Evolutionary conservation across 1,139 yeast species (phyloP).

Genomic region (Meyerozyma athensensis): DNA sequence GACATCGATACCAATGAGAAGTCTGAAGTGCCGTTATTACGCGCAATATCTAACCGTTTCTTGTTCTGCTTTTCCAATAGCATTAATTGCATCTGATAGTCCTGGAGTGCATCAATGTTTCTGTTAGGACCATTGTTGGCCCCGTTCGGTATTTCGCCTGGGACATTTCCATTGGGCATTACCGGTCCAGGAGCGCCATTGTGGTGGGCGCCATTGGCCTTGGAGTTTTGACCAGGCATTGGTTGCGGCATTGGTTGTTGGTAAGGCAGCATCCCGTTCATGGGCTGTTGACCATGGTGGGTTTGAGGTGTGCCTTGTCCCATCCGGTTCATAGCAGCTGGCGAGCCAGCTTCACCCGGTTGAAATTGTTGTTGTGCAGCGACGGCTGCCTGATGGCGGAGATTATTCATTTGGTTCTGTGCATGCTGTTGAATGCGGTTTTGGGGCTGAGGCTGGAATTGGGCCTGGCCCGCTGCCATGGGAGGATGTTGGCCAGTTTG

Average conservation of each 20-base stretch:
- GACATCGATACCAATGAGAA: slow-evolving; percentile 1
- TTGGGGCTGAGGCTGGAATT: slow-evolving; percentile 20
- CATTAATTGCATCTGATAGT: slow-evolving; percentile 74
- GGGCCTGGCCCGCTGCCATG: slow-evolving; percentile 8
- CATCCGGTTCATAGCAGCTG: slow-evolving; percentile 1
- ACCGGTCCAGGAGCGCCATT: slow-evolving; percentile 8
- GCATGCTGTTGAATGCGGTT: slow-evolving; percentile 46
- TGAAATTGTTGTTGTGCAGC: slow-evolving; percentile 28
- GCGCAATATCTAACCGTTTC: slow-evolving; percentile 51
- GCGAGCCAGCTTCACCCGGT: slow-evolving; percentile 5
- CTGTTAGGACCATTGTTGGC: slow-evolving; percentile 12
- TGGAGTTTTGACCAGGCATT: slow-evolving; percentile 2
- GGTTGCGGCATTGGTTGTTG: slow-evolving; percentile 4
- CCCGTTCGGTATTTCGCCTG: slow-evolving; percentile 1
- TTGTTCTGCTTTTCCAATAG: slow-evolving; percentile 68
- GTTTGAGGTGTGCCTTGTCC: background rate
- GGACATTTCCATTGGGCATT: background rate
- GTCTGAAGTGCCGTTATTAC: slow-evolving; percentile 24
- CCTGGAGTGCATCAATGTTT: slow-evolving; percentile 51
- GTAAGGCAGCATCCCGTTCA: slow-evolving; percentile 11
- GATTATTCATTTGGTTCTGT: slow-evolving; percentile 48
- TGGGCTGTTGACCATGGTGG: slow-evolving; percentile 11
- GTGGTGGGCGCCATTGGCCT: slow-evolving; percentile 6
- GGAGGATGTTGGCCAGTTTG: slow-evolving; percentile 13
- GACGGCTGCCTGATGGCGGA: slow-evolving; percentile 43